A percentile compares a stretch with the other conserved stretches of the same genome.
Evolutionary conservation across 257 asterid species (phyloP).

Genomic region (Solanum ossicruentum): DNA sequence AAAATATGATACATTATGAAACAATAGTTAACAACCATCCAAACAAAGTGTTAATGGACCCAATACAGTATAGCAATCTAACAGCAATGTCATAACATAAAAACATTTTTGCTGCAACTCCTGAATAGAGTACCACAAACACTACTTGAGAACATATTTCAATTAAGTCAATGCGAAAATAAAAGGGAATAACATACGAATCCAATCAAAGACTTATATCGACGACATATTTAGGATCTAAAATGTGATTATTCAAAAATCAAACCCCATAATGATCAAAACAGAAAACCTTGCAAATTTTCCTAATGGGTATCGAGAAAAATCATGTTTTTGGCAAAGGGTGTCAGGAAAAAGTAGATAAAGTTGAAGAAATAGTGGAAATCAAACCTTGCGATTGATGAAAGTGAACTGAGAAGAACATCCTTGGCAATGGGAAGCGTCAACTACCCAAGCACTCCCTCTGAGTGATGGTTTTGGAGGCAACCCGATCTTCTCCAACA

Average conservation of each 20-base stretch:
- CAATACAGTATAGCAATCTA: neutral
- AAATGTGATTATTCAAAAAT: neutral
- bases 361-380: neutral
- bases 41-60: neutral
- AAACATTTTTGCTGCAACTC: neutral
- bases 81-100: neutral
- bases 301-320: neutral
- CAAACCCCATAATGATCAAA: neutral
- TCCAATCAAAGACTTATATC: neutral
- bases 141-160: neutral
- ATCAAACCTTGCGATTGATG: slow-evolving; percentile 87
- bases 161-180: neutral
- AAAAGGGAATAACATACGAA: neutral
- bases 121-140: neutral
- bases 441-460: slow-evolving; percentile 86
- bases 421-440: slow-evolving; percentile 93
- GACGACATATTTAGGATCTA: neutral
- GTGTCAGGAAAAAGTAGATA: neutral
- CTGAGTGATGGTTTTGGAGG: slow-evolving; percentile 83
- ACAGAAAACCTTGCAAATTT: neutral
- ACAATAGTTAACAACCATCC: too few relatives aligned
- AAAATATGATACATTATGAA: too few relatives aligned
- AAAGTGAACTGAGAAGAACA: slow-evolving; percentile 92
- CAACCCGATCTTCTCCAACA: slow-evolving; percentile 92
- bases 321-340: neutral